Base-by-base conservation (phyloP, 306 rosid species). In the Vigna reflexopilosa region DNA sequence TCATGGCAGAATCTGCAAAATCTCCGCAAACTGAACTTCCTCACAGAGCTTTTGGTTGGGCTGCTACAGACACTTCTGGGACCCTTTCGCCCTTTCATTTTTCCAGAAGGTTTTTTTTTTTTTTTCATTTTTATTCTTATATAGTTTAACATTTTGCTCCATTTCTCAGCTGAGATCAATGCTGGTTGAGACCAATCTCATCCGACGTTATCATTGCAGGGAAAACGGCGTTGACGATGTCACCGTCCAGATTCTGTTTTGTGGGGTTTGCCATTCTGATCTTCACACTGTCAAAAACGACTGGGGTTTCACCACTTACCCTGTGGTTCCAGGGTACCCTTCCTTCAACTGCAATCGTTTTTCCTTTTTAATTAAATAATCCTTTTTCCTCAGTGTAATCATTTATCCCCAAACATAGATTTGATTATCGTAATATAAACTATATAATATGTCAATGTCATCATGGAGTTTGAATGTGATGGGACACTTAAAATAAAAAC, bases 201-300 rank as follows among this genome's bases (percentile, higher is more conserved):
- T n/a, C 10, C 54, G 19, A 51, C 79, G 11, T 68, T n/a, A 45
- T 45, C 2, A 13, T 79, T 80, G 73, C 86, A 94, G 98, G 88
- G 94, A 92, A 69, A 90, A 86, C 70, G 94, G 89, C 3, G 87
- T 67, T 0, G 92, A 91, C 32, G 98, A 94, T 69, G 97, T 94
- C 26, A 80, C 90, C 13, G 4, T 94, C 56, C 87, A 92, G 73
- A 81, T 94, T 68, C 91, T 92, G 0, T 94, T 47, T 55, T 94
- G 97, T 51, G 98, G 98, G 17, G 90, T 94, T 89, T 94, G 98
- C 77, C 98, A 94, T 80, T 92, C 97, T 50, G 98, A 94, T 85
- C 86, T 94, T 9, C 98, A 94, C 73, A 63, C 58, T 55, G 20
- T 66, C 17, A 92, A 87, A 85, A 94, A 94, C 26, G 98, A 94